Percentiles rank a stretch among this genome's conserved stretches.
Conservation (phyloP, 352 stramenopile species). For the Achlya hypogyna region DNA sequence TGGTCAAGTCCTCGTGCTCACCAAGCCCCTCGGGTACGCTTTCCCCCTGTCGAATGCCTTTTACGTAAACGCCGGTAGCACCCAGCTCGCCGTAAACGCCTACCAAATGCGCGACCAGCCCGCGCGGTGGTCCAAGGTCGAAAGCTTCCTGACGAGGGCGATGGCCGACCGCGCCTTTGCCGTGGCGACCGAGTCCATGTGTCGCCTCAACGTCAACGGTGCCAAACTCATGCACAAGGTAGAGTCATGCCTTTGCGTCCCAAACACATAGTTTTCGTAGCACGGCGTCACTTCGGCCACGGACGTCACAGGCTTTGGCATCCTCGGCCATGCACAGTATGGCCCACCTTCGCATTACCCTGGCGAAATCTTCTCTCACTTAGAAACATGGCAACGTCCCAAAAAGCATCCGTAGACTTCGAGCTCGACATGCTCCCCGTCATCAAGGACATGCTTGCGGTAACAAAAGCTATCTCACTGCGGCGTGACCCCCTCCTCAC, state of each 20-base stretch:
- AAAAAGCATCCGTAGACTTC: conserved; percentile 80
- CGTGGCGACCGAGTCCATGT: conserved; percentile 90
- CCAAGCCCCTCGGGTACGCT: conserved; percentile 80
- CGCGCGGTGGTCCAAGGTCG: conserved; percentile 68
- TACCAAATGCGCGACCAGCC: conserved; percentile 87
- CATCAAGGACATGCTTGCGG: conserved; percentile 76
- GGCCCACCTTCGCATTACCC: not conserved
- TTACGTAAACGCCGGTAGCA: conserved; percentile 23
- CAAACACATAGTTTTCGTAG: conserved; percentile 23
- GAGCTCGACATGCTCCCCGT: conserved; percentile 90
- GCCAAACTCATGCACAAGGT: conserved; percentile 87
- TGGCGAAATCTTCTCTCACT: not conserved
- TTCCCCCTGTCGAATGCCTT: not conserved
- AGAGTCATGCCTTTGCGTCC: not conserved
- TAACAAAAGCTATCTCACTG: no score
- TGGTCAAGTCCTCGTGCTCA: conserved; percentile 89
- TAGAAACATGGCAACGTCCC: conserved; percentile 89
- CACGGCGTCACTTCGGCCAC: conserved; percentile 89
- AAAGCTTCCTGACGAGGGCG: conserved; percentile 46
- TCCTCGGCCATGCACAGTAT: conserved; percentile 85
- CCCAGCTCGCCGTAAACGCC: conserved; percentile 90
- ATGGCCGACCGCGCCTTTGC: conserved; percentile 85
- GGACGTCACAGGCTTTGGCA: conserved; percentile 94
- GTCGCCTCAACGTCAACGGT: conserved; percentile 86
- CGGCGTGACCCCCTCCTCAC: no score